Percentiles rank a stretch among this genome's conserved stretches.
Conservation (phyloP, 345 rosid species). For the Pelargonium nanum region DNA sequence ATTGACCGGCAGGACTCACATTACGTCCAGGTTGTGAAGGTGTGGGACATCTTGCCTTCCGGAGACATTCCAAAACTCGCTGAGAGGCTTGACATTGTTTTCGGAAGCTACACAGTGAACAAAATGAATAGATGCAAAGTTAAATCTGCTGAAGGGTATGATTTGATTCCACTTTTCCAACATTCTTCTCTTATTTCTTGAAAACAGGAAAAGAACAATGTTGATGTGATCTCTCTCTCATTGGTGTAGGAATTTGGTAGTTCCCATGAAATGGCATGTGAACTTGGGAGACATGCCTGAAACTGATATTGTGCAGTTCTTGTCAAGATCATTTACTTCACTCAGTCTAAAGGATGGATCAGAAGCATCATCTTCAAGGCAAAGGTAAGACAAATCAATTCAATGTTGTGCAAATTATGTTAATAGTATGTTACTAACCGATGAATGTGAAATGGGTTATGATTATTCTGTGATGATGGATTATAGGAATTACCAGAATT, state of each 20-base stretch:
- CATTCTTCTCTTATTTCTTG: not conserved
- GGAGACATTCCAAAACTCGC: not conserved
- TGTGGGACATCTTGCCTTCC: conserved; percentile 6
- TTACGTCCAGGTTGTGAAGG: conserved; percentile 6
- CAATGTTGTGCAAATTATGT: too few relatives aligned
- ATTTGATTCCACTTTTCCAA: not conserved
- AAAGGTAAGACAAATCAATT: not conserved
- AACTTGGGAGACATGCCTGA: not conserved
- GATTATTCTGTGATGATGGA: not conserved
- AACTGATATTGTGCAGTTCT: not conserved
- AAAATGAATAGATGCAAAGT: conserved; percentile 18
- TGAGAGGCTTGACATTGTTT: conserved; percentile 11
- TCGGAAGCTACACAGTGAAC: conserved; percentile 13
- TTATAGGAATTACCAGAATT: not conserved
- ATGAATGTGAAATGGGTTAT: too few relatives aligned
- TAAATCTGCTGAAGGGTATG: conserved; percentile 4
- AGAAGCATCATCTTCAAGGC: not conserved
- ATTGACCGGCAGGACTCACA: not conserved
- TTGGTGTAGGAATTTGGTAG: conserved; percentile 13
- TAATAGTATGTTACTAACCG: too few relatives aligned
- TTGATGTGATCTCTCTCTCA: not conserved
- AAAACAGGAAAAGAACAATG: too few relatives aligned
- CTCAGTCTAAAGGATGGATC: not conserved
- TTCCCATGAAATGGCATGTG: conserved; percentile 22
- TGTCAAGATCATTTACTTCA: not conserved